Evolutionary conservation across 495 filamentous ascomycete species (phyloP), one percentile per base, ranked within the genome.

Genomic region (Penicillium atrosanguineum): DNA sequence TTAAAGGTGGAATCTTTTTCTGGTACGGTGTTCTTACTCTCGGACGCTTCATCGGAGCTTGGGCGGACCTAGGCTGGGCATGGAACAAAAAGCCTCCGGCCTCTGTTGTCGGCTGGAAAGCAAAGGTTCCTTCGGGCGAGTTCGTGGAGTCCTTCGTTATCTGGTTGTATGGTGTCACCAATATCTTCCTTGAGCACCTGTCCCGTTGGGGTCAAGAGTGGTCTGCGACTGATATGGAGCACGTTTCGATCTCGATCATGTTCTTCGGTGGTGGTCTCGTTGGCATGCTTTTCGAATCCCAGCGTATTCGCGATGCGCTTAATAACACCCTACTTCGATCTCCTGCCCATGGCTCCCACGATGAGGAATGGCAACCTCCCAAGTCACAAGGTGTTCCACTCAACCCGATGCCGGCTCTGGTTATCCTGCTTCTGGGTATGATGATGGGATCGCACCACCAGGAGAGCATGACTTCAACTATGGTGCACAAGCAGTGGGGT

Each of bases 401-500:
- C 65, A 98, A 97, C 70, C 94, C 93, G 0, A 81, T 98, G 57
- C 94, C 94, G 0, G 89, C 84, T 6, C 78, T 97, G 11, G 80
- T 96, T 31, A 90, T 97, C 52, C 71, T 96, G 38, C 77, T 96
- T 3, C 73, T 96, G 1, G 94, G 94, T 31, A 78, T 91, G 64
- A 92, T 96, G 90, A 98, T 98, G 92, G 86, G 87, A 59, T 87
- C 87, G 15, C 94, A 98, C 69, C 89, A 92, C 53, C 94, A 98
- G 67, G 63, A 73, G 9, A 90, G 84, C 47, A 88, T 89, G 86
- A 75, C 91, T 18, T 93, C 90, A 15, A 89, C 87, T 53, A 96
- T 91, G 89, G 80, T 98, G 42, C 94, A 98, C 74, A 87, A 87
- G 70, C 89, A 96, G 66, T 97, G 93, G 94, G 94, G 93, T 41